phyloP scores from a whole-genome alignment of 2,329 filamentous ascomycete genomes.

The Elsinoe arachidis region DNA sequence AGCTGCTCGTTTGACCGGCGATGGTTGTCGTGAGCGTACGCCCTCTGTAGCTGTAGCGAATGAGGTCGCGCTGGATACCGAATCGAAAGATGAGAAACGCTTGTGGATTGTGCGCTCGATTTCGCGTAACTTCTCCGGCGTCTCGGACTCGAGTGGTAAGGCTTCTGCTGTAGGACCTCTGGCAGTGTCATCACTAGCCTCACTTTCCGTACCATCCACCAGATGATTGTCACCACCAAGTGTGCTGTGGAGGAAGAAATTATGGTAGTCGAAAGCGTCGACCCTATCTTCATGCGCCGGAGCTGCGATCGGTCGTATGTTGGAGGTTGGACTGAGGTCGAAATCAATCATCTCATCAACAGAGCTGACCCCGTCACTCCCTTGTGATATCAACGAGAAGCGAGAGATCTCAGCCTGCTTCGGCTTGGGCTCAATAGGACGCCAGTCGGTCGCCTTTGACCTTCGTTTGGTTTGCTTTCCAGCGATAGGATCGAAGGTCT shows the following conservation, averaged over 20 bases:
- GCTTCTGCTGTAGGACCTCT: slow-evolving; percentile 22
- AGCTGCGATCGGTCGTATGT: slow-evolving; percentile 26
- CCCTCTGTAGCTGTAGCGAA: slow-evolving; percentile 56
- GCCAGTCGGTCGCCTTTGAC: slow-evolving; percentile 9
- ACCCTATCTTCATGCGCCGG: slow-evolving; percentile 76
- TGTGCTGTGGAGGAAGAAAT: slow-evolving; percentile 89
- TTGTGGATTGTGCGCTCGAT: slow-evolving; percentile 29
- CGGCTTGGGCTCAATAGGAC: not conserved
- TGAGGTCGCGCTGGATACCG: slow-evolving; percentile 51
- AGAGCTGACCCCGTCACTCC: not conserved
- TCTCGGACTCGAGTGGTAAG: slow-evolving; percentile 24
- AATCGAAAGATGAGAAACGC: slow-evolving; percentile 50
- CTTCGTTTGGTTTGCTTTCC: not conserved
- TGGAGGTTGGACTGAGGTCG: slow-evolving; percentile 16
- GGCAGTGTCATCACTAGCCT: slow-evolving; percentile 45
- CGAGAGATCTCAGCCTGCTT: not conserved
- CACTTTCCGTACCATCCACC: slow-evolving; percentile 43
- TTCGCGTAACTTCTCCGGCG: slow-evolving; percentile 26
- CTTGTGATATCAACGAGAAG: slow-evolving; percentile 1
- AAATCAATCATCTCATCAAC: slow-evolving; percentile 20
- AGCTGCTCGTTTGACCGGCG: not conserved
- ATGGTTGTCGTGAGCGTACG: slow-evolving; percentile 5
- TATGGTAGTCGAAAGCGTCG: slow-evolving; percentile 93
- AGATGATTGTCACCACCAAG: slow-evolving; percentile 62
- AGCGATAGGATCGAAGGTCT: not conserved